Base-by-base conservation (phyloP, 2,329 filamentous ascomycete genomes). In the Apiospora sp. region DNA sequence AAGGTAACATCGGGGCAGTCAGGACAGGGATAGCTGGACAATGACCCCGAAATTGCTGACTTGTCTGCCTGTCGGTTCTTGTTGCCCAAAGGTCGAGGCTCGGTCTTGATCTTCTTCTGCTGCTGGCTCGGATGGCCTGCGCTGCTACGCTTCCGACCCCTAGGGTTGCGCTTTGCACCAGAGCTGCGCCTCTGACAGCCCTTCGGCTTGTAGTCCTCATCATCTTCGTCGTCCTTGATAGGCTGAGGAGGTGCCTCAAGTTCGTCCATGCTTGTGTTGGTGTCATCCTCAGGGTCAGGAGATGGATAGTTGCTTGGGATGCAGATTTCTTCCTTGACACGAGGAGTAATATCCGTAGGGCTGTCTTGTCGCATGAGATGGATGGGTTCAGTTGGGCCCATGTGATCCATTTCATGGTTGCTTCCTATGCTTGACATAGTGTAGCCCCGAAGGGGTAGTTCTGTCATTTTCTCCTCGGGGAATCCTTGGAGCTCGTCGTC, bases 1-100 rank as follows among this genome's bases (percentile, higher is more conserved):
- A 89, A 90, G n/a, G 77, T 74, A 27, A 78, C 75, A 1, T 78
- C 78, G 7, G 77, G 71, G 75, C 85, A 86, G 27, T 84, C 78
- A 1, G 73, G 72, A 76, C 86, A 87, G 34, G 75, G 48, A 61
- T 79, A 79, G 67, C 71, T 76, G n/a, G 78, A 74, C 58, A 76
- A 78, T 16, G 76, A 30, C 3, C 77, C 78, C 73, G 77, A 76
- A 19, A 78, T 72, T 14, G 76, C 58, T 64, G 54, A 30, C 14
- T 64, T 37, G 19, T 64, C 54, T 41, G 30, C 54, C 30, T 22
- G 19, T 34, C 10, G 41, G 13, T 77, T 72, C 58, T 78, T 80
- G 64, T 61, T 68, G 12, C 69, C 64, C 37, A 76, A 27, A 10
- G 74, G 72, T 54, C 71, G 72, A 14, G 72, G 71, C 27, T 77